Evolutionary conservation across 495 filamentous ascomycete species (phyloP).

Genomic region (Aspergillus hancockii): DNA sequence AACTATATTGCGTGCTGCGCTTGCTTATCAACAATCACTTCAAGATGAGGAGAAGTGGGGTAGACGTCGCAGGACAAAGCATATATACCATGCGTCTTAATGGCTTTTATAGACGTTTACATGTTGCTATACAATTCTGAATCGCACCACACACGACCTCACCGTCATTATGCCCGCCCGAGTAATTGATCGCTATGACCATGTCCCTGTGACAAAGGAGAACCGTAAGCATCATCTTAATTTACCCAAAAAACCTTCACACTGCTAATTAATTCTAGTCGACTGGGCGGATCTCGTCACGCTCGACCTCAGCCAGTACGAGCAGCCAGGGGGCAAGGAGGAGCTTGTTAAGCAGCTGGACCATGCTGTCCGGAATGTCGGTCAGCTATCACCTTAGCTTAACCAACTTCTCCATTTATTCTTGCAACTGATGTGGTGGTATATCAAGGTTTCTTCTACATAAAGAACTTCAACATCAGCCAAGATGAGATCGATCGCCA

Average conservation of each 20-base stretch:
- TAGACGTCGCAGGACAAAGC: too few relatives aligned
- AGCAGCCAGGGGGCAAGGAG: conserved; percentile 54
- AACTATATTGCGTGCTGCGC: conserved; percentile 37
- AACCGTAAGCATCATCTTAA: conserved; percentile 31
- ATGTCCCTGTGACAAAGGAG: conserved; percentile 50
- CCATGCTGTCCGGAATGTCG: conserved; percentile 57
- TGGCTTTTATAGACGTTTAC: neutral
- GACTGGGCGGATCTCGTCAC: conserved; percentile 59
- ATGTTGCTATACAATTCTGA: neutral
- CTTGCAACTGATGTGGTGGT: neutral
- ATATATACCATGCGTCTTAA: neutral
- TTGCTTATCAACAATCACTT: conserved; percentile 9
- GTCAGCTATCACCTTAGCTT: conserved; percentile 22
- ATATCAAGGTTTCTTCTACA: conserved; percentile 55
- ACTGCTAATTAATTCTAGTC: conserved; percentile 28
- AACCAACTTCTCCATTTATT: too few relatives aligned
- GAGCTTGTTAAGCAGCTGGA: conserved; percentile 55
- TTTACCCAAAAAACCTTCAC: neutral
- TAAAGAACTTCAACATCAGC: conserved; percentile 54
- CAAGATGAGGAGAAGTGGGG: conserved; percentile 1
- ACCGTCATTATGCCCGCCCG: conserved; percentile 39
- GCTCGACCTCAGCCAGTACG: conserved; percentile 52
- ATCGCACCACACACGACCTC: neutral
- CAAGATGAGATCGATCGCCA: conserved; percentile 58
- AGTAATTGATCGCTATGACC: conserved; percentile 47